Base-by-base conservation (phyloP, 2,329 filamentous ascomycete genomes). In the Penicillium thymicola region DNA sequence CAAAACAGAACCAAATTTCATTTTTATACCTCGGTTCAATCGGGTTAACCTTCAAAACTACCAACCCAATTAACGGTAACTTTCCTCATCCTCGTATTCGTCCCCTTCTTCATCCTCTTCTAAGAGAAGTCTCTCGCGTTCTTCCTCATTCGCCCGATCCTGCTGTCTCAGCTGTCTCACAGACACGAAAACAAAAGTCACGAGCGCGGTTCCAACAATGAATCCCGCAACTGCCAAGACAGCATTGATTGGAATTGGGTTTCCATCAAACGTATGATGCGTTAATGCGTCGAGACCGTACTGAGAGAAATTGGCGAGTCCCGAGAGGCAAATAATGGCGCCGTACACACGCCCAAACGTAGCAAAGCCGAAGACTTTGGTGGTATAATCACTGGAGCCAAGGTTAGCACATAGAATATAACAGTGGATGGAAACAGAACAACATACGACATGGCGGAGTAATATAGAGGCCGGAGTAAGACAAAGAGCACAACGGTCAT, bases 321-420 rank as follows among this genome's bases (percentile, higher is more conserved):
- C 92, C 0, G 90, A 88, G 2, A 94, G 77, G 72, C 90, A 95
- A 66, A 96, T 96, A 65, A 96, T 90, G 11, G 92, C 82, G 5
- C 92, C 92, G 74, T 96, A 96, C 30, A 96, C 90, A 45, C 89
- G 94, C 40, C 92, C 92, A 66, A 96, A 97, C 0, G 91, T 96
- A 54, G 87, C 82, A 75, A 96, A 96, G 14, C 92, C 92, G 70
- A 96, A 96, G 32, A 96, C 90, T 75, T 96, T 96, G 62, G 90
- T 92, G 14, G 85, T 85, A 72, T 95, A 96, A 76, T 96, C 92
- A 27, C 82, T 82, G 23, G 9, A 21, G 13, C 10, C 34, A 37
- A n/a, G 21, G 18, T 52, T 55, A 49, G 55, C 27, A 51, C 6
- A 16, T 18, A 10, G 38, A 28, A 53, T 38, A 1, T 27, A 14